phyloP scores from a whole-genome alignment of 805 yeast genomes.

The Candida taoyuanica region DNA sequence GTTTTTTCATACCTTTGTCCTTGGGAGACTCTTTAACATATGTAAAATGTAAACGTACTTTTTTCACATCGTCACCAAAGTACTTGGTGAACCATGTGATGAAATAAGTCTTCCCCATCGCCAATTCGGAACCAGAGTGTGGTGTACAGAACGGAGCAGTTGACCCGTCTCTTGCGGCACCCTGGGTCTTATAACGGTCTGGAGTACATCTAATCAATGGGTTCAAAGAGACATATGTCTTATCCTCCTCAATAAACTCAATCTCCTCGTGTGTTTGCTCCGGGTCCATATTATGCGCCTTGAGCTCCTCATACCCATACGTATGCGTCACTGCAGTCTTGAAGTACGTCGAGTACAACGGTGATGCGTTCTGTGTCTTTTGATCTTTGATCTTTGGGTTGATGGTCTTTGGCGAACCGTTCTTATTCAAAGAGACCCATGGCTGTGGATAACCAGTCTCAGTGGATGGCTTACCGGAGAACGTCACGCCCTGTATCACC shows the following conservation, averaged over 20 bases:
- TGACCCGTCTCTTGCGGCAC: constrained; percentile 46
- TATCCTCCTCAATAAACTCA: constrained; percentile 57
- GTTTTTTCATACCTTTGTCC: constrained; percentile 54
- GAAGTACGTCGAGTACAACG: constrained; percentile 74
- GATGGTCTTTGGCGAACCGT: constrained; percentile 78
- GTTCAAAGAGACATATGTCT: constrained; percentile 63
- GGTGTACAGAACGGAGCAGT: constrained; percentile 90
- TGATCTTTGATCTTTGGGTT: constrained; percentile 75
- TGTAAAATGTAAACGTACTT: constrained; percentile 64
- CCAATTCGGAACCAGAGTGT: constrained; percentile 50
- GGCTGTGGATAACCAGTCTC: constrained; percentile 65
- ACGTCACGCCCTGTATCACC: constrained; percentile 55
- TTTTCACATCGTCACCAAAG: constrained; percentile 50
- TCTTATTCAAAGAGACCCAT: constrained; percentile 74
- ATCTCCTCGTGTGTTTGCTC: constrained; percentile 56
- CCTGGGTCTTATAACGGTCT: constrained; percentile 60
- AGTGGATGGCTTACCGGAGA: constrained; percentile 39
- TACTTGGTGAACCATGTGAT: constrained; percentile 75
- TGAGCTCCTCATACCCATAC: constrained; percentile 54
- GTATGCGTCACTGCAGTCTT: constrained; percentile 58
- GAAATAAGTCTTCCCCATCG: constrained; percentile 62
- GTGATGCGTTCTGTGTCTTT: constrained; percentile 55
- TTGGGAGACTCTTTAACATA: constrained; percentile 51
- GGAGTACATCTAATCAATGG: constrained; percentile 88
- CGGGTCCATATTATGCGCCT: constrained; percentile 70